Percentiles rank a stretch among this genome's conserved stretches.
These are phyloP conservation scores for Penstemon newberryi DNA, from an alignment of 257 asterid species.

Conservation along the genomic window DNA sequence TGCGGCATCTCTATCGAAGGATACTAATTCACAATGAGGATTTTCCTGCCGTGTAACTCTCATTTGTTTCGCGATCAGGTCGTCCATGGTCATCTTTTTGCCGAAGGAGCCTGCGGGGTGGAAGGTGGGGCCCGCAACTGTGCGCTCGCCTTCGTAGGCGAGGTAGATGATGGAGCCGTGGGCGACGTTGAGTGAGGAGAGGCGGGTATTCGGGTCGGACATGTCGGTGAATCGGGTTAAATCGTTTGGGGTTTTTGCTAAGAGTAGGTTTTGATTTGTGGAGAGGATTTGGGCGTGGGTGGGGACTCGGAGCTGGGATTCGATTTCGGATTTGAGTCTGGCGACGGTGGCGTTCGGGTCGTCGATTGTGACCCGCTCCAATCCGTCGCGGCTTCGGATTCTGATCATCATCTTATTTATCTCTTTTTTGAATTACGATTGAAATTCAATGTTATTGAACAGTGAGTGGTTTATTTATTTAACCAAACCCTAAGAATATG, in stretches of 20 bases:
- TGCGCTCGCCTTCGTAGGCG: conserved; percentile 85
- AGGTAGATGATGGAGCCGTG: conserved; percentile 88
- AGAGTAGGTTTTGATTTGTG: conserved; percentile 74
- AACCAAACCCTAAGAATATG: too few species aligned
- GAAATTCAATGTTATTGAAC: too few species aligned
- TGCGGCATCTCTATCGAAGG: conserved; percentile 93
- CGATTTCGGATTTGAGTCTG: conserved; percentile 64
- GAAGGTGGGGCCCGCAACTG: conserved; percentile 68
- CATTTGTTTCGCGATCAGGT: conserved; percentile 93
- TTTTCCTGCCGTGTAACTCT: conserved; percentile 80
- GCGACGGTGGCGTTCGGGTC: conserved; percentile 62
- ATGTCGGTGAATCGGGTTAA: conserved; percentile 64
- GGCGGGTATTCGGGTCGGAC: conserved; percentile 47
- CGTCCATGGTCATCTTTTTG: conserved; percentile 96
- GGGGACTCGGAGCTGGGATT: conserved; percentile 83
- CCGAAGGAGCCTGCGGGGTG: conserved; percentile 89
- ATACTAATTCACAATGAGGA: conserved; percentile 86
- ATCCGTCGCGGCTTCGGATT: conserved; percentile 96
- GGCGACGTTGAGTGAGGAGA: conserved; percentile 54
- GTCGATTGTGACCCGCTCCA: conserved; percentile 85
- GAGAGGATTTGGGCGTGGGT: conserved; percentile 75
- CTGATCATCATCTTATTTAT: conserved; percentile 78
- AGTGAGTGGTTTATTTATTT: too few species aligned
- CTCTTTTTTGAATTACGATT: not conserved
- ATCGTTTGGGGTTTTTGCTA: conserved; percentile 72